These are phyloP conservation scores for Micractinium conductrix DNA, from an alignment of 139 green algal genomes.

Conservation along the genomic window DNA sequence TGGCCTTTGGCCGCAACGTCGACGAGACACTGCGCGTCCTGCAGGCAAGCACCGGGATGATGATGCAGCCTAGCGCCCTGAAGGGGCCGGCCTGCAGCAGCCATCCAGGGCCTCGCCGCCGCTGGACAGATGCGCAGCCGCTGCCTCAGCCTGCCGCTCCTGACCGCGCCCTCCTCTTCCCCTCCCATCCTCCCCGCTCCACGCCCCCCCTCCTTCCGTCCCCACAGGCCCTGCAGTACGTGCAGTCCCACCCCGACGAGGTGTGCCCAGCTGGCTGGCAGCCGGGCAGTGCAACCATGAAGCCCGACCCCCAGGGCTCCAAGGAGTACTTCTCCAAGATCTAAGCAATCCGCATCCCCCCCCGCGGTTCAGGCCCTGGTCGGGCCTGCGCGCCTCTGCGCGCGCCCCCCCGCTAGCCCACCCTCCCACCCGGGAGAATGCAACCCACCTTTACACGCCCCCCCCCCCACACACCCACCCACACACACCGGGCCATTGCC, in stretches of 20 bases:
- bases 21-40: constrained; percentile 97
- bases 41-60: constrained; percentile 56
- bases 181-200: background rate
- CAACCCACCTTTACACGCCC: no score
- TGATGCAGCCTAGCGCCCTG: no score
- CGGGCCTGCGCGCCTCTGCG: no score
- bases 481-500: no score
- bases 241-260: constrained; percentile 89
- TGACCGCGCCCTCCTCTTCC: background rate
- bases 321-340: constrained; percentile 62
- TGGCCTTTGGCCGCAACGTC: constrained; percentile 95
- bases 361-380: no score
- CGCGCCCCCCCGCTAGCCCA: no score
- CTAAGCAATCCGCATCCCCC: no score
- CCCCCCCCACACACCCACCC: no score
- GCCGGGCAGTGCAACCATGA: constrained; percentile 61
- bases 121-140: background rate
- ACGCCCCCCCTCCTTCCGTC: constrained; percentile 35
- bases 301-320: constrained; percentile 72
- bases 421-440: no score
- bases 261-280: constrained; percentile 98
- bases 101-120: no score
- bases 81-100: no score
- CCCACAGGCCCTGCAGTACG: constrained; percentile 95
- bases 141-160: background rate